Evolutionary conservation across 257 asterid species (phyloP).

Genomic region (Paulownia fortunei): DNA sequence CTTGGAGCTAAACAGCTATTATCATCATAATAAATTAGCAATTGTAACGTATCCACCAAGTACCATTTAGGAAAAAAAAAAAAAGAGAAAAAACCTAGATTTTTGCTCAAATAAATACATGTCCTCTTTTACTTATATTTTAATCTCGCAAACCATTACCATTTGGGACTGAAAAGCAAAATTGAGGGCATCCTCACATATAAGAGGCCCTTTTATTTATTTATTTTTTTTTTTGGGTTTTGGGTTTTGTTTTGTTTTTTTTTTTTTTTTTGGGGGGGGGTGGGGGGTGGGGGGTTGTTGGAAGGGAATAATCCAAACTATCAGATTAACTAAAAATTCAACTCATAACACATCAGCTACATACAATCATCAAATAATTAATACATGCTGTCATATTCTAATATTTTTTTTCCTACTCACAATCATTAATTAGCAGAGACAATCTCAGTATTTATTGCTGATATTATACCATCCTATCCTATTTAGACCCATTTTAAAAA

Average conservation of each 20-base stretch:
- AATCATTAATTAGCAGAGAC: conserved; percentile 33
- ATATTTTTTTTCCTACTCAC: neutral
- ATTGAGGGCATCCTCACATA: conserved; percentile 11
- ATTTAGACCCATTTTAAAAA: conserved; percentile 9
- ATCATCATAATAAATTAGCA: too few species aligned
- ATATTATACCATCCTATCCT: conserved; percentile 10
- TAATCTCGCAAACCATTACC: neutral
- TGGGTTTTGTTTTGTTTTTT: too few species aligned
- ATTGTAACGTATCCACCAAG: too few species aligned
- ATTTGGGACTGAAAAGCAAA: conserved; percentile 5
- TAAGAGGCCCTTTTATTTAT: too few species aligned
- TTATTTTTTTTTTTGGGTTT: too few species aligned
- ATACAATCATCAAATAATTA: conserved; percentile 33
- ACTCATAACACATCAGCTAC: conserved; percentile 30
- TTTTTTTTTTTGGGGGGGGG: too few species aligned
- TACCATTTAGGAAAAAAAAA: too few species aligned
- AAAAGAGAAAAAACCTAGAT: too few species aligned
- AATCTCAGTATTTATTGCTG: conserved; percentile 24
- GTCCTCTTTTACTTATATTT: neutral
- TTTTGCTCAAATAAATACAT: neutral
- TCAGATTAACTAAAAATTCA: conserved; percentile 28
- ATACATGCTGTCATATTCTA: conserved; percentile 12
- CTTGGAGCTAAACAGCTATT: too few species aligned
- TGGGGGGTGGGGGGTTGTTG: too few species aligned
- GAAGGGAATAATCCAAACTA: conserved; percentile 17